Evolutionary conservation across 1,139 yeast genomes (phyloP).

Genomic region (Candida labiduridarum): DNA sequence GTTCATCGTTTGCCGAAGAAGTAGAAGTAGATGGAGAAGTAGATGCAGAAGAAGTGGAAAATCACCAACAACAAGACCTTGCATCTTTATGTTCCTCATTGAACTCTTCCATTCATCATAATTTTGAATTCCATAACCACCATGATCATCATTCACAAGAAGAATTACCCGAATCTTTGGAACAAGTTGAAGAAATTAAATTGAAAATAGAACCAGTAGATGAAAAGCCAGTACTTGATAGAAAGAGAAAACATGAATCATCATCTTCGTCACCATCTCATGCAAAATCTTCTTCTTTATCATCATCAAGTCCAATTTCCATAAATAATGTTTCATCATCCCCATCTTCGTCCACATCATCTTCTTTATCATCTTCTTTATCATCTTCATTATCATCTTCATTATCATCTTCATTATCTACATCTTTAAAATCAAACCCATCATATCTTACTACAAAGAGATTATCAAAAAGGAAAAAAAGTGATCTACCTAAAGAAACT

Average conservation of each 20-base stretch:
- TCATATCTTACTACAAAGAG: neutral
- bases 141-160: neutral
- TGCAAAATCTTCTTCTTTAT: neutral
- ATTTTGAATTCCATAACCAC: neutral
- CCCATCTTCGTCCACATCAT: conserved; percentile 5
- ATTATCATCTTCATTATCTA: neutral
- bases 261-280: neutral
- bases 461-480: conserved; percentile 4
- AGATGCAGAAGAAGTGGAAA: conserved; percentile 1
- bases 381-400: conserved; percentile 5
- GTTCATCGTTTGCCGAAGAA: neutral
- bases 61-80: neutral
- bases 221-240: neutral
- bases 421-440: neutral
- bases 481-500: conserved; percentile 2
- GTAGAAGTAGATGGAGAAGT: neutral
- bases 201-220: neutral
- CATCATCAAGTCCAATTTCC: neutral
- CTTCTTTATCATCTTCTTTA: conserved; percentile 5
- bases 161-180: neutral
- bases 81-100: conserved; percentile 3
- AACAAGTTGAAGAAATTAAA: neutral
- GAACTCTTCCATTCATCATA: neutral
- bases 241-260: conserved; percentile 13
- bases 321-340: neutral